Conservation (phyloP, 495 filamentous ascomycete species). For the Annulohypoxylon maeteangense region DNA sequence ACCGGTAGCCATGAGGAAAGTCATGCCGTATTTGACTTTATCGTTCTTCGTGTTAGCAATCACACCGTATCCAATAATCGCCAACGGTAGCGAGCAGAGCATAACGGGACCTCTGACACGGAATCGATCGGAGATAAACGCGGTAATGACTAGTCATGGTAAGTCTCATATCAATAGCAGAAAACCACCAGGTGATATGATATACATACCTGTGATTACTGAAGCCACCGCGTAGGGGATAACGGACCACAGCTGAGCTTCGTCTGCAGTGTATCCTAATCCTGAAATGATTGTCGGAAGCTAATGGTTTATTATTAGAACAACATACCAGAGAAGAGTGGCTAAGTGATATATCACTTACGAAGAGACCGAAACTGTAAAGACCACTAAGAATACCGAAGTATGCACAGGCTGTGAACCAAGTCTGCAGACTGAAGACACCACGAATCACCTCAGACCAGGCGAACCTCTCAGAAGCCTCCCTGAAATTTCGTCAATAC, state of each 20-base stretch:
- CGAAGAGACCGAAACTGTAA: conserved; percentile 66
- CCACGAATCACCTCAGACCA: conserved; percentile 73
- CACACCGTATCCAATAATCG: conserved; percentile 76
- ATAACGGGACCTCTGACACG: conserved; percentile 57
- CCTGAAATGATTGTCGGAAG: conserved; percentile 75
- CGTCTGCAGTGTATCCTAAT: conserved; percentile 68
- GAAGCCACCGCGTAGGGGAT: conserved; percentile 74
- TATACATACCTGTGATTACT: conserved; percentile 60
- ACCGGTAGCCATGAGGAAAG: conserved; percentile 74
- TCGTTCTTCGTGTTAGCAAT: conserved; percentile 64
- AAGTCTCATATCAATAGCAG: conserved; percentile 32
- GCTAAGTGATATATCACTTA: conserved; percentile 33
- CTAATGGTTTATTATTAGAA: conserved; percentile 63
- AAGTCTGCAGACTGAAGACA: conserved; percentile 68
- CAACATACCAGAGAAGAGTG: background rate
- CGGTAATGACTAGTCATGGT: conserved; percentile 49
- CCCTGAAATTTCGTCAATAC: conserved; percentile 28
- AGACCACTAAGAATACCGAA: conserved; percentile 58
- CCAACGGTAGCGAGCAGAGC: conserved; percentile 56
- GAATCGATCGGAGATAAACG: conserved; percentile 59
- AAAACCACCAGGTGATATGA: conserved; percentile 52
- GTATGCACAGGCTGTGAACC: conserved; percentile 60
- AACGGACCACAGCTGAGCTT: conserved; percentile 74
- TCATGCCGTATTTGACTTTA: conserved; percentile 77
- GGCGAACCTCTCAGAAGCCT: conserved; percentile 63